A percentile compares a stretch with the other conserved stretches of the same genome.
phyloP scores from a whole-genome alignment of 495 filamentous ascomycete genomes.

The Penicillium dipodomyicola region DNA sequence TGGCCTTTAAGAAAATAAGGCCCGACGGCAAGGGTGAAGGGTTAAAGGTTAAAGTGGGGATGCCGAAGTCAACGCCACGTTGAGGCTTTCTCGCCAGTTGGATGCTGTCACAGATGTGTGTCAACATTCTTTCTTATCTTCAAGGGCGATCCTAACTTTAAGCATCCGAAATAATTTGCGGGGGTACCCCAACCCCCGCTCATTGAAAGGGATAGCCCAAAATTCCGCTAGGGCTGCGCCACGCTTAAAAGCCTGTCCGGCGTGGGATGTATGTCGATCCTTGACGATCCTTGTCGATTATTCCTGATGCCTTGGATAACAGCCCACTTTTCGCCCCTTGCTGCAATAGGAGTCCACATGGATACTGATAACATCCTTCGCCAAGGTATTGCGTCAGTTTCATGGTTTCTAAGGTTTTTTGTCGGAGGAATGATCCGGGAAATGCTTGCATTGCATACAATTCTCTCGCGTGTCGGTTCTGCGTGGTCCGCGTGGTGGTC shows the following conservation, averaged over 20 bases:
- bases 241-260: not conserved
- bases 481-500: not conserved
- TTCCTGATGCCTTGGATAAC: not conserved
- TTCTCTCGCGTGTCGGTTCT: not conserved
- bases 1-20: not conserved
- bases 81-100: not conserved
- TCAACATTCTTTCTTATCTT: constrained; percentile 7
- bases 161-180: not conserved
- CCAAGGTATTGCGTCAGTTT: not conserved
- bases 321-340: not conserved
- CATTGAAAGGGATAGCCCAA: not conserved
- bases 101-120: constrained; percentile 6
- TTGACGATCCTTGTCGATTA: not conserved
- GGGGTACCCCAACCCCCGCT: not conserved
- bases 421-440: not conserved
- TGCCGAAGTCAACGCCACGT: not conserved
- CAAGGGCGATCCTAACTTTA: constrained; percentile 6
- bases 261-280: not conserved
- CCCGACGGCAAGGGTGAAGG: not conserved
- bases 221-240: not conserved
- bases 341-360: not conserved
- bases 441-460: not conserved
- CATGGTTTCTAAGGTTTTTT: too few species aligned
- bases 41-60: not conserved
- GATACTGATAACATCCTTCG: not conserved